Percentiles rank a stretch among this genome's conserved stretches.
These are phyloP conservation scores for Fraxinus platypoda DNA, from an alignment of 305 asterid species.

Conservation along the genomic window DNA sequence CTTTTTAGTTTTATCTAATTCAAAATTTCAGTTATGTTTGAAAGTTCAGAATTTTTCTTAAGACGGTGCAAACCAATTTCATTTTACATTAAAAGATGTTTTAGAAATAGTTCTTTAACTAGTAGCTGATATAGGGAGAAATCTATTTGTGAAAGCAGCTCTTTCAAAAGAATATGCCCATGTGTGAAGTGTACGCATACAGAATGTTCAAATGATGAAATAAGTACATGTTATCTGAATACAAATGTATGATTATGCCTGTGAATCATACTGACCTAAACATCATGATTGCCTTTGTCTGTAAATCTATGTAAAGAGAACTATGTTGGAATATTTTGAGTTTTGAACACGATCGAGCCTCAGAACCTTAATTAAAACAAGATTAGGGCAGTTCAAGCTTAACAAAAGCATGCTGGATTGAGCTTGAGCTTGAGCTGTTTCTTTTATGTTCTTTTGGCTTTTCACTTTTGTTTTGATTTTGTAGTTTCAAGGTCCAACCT, in stretches of 20 bases:
- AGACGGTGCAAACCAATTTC: neutral
- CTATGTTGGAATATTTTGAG: neutral
- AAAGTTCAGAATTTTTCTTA: neutral
- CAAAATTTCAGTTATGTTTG: neutral
- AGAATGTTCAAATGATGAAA: neutral
- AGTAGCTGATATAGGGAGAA: neutral
- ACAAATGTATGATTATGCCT: neutral
- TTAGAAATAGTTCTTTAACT: neutral
- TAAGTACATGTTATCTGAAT: neutral
- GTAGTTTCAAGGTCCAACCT: neutral
- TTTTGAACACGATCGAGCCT: neutral
- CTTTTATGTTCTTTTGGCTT: neutral
- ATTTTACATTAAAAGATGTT: neutral
- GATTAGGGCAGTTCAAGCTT: neutral
- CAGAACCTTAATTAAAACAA: neutral
- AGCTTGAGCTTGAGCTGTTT: neutral
- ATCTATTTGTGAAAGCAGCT: neutral
- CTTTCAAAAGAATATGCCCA: neutral
- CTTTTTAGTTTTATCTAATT: neutral
- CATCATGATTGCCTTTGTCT: neutral
- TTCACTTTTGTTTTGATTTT: neutral
- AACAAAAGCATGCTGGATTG: neutral
- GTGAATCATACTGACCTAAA: neutral
- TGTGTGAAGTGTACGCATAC: neutral
- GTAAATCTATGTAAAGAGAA: neutral